Percentiles rank a stretch among this genome's conserved stretches.
These are phyloP conservation scores for Francoa sonchifolia DNA, from an alignment of 441 rosid genomes.

Conservation along the genomic window DNA sequence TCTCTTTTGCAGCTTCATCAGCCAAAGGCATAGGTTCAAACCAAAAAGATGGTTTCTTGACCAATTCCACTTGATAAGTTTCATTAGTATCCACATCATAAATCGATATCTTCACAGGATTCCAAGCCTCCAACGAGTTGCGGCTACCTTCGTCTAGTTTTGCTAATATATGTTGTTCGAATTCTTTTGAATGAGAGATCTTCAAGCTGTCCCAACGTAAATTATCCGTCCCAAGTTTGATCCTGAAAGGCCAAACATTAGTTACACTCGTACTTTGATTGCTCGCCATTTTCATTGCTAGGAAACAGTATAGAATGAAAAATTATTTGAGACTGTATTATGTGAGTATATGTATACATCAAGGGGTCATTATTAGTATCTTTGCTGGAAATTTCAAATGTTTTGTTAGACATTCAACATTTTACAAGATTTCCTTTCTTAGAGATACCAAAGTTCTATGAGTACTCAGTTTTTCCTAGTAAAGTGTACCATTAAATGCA, in stretches of 20 bases:
- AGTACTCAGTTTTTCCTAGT: too few species aligned
- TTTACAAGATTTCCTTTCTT: too few species aligned
- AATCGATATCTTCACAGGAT: constrained; percentile 12
- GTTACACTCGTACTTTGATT: too few species aligned
- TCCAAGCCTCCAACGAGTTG: constrained; percentile 9
- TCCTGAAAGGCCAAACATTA: constrained; percentile 20
- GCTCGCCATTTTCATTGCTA: too few species aligned
- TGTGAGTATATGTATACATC: too few species aligned
- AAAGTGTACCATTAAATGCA: too few species aligned
- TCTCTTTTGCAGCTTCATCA: constrained; percentile 7
- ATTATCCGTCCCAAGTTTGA: constrained; percentile 16
- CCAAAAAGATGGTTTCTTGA: constrained; percentile 24
- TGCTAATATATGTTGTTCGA: constrained; percentile 14
- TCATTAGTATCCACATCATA: constrained; percentile 16
- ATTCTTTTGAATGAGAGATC: constrained; percentile 14
- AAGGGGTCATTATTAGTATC: too few species aligned
- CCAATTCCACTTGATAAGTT: constrained; percentile 14
- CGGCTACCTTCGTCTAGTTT: constrained; percentile 8
- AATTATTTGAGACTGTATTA: too few species aligned
- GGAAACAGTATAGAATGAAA: too few species aligned
- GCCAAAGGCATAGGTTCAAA: constrained; percentile 22
- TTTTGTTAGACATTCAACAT: too few species aligned
- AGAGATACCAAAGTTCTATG: too few species aligned
- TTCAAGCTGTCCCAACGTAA: constrained; percentile 26
- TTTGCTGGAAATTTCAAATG: too few species aligned